These are phyloP conservation scores for Aureobasidium subglaciale DNA, from an alignment of 2,329 filamentous ascomycete genomes.

Conservation along the genomic window DNA sequence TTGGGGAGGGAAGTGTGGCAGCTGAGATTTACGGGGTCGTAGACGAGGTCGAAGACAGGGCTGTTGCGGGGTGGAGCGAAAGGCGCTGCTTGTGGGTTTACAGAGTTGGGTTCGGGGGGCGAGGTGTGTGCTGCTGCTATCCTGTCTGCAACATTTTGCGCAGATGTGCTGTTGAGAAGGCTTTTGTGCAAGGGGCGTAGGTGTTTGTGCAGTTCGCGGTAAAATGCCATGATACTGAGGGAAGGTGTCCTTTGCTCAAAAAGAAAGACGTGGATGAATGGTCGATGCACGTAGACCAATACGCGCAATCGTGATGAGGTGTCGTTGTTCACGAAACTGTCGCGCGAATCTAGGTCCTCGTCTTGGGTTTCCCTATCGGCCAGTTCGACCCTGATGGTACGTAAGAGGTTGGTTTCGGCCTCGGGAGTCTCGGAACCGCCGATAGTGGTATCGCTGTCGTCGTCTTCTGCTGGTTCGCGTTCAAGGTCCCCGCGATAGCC, in stretches of 20 bases:
- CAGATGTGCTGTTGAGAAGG: constrained; percentile 37
- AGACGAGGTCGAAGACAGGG: constrained; percentile 54
- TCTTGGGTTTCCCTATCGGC: not conserved
- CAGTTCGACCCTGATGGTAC: constrained; percentile 62
- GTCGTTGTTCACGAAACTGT: not conserved
- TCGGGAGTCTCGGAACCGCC: constrained; percentile 19
- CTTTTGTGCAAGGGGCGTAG: constrained; percentile 42
- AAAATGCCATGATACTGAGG: constrained; percentile 38
- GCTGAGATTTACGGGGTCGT: constrained; percentile 51
- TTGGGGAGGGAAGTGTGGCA: constrained; percentile 57
- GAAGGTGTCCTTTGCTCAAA: constrained; percentile 58
- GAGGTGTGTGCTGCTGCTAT: constrained; percentile 29
- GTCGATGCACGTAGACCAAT: constrained; percentile 63
- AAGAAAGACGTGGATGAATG: constrained; percentile 71
- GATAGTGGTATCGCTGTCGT: constrained; percentile 24
- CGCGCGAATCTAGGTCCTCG: not conserved
- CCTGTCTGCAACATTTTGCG: constrained; percentile 35
- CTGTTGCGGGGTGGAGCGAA: constrained; percentile 28
- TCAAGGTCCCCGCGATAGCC: constrained; percentile 61
- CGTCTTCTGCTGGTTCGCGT: constrained; percentile 36
- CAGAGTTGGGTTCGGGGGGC: constrained; percentile 30
- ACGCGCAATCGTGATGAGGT: constrained; percentile 47
- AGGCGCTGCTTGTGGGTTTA: constrained; percentile 19
- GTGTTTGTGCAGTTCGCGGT: constrained; percentile 46
- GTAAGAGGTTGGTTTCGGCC: constrained; percentile 49